These are phyloP conservation scores for Lactarius hatsudake DNA, from an alignment of 768 basidiomycete genomes.

Conservation along the genomic window DNA sequence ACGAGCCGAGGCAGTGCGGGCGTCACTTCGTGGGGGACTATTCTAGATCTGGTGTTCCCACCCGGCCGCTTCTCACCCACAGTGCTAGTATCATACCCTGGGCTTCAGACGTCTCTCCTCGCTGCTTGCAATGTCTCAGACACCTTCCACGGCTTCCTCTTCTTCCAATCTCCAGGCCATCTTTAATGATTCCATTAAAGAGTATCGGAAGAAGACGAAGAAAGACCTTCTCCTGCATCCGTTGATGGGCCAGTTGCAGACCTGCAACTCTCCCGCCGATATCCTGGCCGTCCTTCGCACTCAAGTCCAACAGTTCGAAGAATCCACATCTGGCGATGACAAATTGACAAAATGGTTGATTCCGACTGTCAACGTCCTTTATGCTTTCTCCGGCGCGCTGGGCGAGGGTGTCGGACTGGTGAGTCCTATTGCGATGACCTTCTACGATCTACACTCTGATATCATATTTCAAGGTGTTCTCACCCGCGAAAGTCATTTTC, in stretches of 20 bases:
- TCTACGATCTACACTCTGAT: neutral
- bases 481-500: neutral
- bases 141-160: neutral
- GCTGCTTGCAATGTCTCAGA: neutral
- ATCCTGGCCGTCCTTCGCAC: neutral
- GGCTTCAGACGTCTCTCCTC: neutral
- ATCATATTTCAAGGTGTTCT: neutral
- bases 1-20: neutral
- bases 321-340: neutral
- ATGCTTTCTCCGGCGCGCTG: neutral
- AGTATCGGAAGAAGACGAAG: neutral
- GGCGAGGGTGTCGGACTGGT: neutral
- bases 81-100: neutral
- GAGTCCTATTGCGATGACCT: neutral
- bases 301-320: neutral
- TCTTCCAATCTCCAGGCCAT: neutral
- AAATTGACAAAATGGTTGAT: neutral
- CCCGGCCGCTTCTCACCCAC: no score
- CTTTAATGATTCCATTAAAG: neutral
- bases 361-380: neutral
- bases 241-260: neutral
- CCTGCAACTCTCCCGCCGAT: neutral
- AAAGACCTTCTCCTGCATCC: neutral
- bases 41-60: no score
- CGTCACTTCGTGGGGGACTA: no score